A percentile compares a stretch with the other conserved stretches of the same genome.
phyloP scores from a whole-genome alignment of 495 filamentous ascomycete species.

The Penicillium argentinense region DNA sequence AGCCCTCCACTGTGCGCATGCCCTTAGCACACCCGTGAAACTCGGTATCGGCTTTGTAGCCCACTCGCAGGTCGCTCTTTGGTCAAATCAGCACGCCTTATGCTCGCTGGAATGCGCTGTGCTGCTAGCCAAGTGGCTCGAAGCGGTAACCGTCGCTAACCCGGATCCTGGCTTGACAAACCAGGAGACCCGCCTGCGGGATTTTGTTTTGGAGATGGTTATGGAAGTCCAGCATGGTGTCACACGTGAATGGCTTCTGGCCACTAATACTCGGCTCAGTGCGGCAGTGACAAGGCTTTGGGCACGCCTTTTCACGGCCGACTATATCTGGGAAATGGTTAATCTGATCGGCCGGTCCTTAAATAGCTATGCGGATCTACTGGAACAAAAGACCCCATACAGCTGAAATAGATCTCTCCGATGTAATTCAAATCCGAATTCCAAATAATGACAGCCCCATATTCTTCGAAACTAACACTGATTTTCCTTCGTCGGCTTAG shows the following conservation, averaged over 20 bases:
- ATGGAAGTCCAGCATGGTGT: constrained; percentile 62
- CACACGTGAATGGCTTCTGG: constrained; percentile 48
- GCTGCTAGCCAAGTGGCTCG: constrained; percentile 57
- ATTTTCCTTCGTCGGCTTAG: no score
- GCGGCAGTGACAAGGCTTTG: constrained; percentile 64
- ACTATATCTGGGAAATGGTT: constrained; percentile 67
- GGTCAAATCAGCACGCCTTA: constrained; percentile 71
- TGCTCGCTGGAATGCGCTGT: constrained; percentile 71
- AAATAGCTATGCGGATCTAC: constrained; percentile 62
- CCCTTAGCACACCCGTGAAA: constrained; percentile 66
- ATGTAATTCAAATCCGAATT: no score
- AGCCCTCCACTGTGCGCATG: constrained; percentile 67
- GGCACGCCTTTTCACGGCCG: constrained; percentile 67
- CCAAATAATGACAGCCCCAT: no score
- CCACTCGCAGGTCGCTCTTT: constrained; percentile 64
- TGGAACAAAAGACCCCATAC: constrained; percentile 38
- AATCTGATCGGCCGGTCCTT: constrained; percentile 61
- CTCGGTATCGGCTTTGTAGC: constrained; percentile 68
- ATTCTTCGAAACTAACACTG: no score
- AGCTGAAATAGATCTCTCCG: no score
- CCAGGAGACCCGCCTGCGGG: constrained; percentile 60
- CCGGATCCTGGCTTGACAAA: constrained; percentile 39
- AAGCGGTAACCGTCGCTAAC: constrained; percentile 36
- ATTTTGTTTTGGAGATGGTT: constrained; percentile 65
- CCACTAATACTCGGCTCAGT: constrained; percentile 59